phyloP scores from a whole-genome alignment of 169 alveolate species.

The Plasmodium sp. region DNA sequence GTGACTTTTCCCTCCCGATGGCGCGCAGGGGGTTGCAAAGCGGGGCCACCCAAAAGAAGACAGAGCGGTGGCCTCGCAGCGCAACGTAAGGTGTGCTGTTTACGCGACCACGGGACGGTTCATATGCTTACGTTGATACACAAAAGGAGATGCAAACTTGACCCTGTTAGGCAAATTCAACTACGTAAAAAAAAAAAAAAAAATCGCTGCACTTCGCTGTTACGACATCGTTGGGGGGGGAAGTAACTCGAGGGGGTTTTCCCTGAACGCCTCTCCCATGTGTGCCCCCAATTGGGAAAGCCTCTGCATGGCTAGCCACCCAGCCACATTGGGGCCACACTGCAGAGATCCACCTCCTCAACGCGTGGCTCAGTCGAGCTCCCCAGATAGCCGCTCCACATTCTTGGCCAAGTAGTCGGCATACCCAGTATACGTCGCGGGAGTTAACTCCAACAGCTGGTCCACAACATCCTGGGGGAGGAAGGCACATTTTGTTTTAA shows the following conservation, averaged over 20 bases:
- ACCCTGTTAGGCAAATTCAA: background rate
- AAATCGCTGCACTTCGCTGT: background rate
- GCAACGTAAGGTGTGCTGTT: background rate
- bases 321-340: background rate
- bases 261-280: background rate
- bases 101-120: background rate
- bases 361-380: background rate
- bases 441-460: slow-evolving; percentile 55
- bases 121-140: background rate
- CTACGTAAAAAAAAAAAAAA: background rate
- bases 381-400: slow-evolving; percentile 26
- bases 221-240: background rate
- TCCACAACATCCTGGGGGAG: slow-evolving; percentile 21
- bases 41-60: background rate
- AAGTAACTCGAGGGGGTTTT: too few relatives aligned
- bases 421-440: slow-evolving; percentile 52
- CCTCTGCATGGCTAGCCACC: background rate
- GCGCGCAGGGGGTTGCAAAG: background rate
- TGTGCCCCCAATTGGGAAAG: background rate
- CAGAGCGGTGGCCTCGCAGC: background rate
- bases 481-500: slow-evolving; percentile 31
- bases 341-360: background rate
- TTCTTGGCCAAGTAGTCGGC: slow-evolving; percentile 40
- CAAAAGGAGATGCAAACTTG: background rate
- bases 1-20: background rate